Conservation (phyloP, 2,329 filamentous ascomycete genomes). For the Neonectria hederae region DNA sequence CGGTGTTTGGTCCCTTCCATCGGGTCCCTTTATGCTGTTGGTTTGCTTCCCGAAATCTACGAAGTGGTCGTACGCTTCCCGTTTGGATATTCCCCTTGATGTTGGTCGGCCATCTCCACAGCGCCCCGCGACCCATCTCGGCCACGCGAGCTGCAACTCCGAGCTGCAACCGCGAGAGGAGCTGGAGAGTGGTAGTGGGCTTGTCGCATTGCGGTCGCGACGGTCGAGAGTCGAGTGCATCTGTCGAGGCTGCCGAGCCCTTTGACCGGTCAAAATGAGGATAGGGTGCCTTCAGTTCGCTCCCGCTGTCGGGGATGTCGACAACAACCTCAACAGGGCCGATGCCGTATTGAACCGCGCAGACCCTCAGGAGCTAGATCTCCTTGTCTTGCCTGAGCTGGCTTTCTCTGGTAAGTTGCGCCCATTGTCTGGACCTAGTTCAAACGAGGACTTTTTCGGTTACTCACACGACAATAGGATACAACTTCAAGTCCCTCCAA, state of each 20-base stretch:
- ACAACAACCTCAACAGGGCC: conserved; percentile 20
- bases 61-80: neutral
- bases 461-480: conserved; percentile 59
- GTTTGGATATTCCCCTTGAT: conserved; percentile 2
- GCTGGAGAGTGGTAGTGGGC: conserved; percentile 4
- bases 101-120: conserved; percentile 9
- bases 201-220: neutral
- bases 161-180: conserved; percentile 11
- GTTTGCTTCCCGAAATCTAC: conserved; percentile 3
- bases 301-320: conserved; percentile 15
- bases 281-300: conserved; percentile 20
- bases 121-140: conserved; percentile 6
- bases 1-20: conserved; percentile 14
- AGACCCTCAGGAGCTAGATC: conserved; percentile 14
- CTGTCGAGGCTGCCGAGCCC: neutral
- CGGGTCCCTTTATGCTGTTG: conserved; percentile 14
- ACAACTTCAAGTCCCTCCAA: conserved; percentile 77
- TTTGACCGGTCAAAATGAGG: conserved; percentile 4
- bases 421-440: neutral
- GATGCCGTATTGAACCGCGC: conserved; percentile 11
- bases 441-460: neutral
- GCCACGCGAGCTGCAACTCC: conserved; percentile 16
- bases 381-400: conserved; percentile 18
- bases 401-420: conserved; percentile 12
- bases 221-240: neutral